phyloP scores from a whole-genome alignment of 2,329 filamentous ascomycete species.

The Purpureocillium takamizusanense region DNA sequence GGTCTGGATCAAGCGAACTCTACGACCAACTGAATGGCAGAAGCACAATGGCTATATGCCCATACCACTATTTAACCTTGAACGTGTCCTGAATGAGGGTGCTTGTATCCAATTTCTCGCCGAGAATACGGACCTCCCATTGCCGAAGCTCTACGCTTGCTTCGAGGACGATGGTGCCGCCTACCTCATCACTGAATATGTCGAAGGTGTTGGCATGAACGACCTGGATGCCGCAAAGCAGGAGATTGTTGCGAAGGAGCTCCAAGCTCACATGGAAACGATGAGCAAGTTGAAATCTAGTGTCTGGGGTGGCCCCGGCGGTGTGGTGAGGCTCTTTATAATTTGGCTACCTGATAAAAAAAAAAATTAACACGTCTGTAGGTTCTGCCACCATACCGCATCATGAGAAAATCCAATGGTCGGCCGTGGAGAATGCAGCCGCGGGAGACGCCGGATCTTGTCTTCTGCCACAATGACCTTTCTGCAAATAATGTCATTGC shows the following conservation, averaged over 20 bases:
- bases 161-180: constrained; percentile 10
- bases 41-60: constrained; percentile 3
- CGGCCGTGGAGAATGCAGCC: constrained; percentile 5
- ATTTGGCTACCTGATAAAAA: not conserved
- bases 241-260: constrained; percentile 2
- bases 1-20: constrained; percentile 8
- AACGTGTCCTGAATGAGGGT: constrained; percentile 9
- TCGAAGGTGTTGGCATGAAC: constrained; percentile 9
- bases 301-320: constrained; percentile 6
- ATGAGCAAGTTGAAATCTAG: constrained; percentile 4
- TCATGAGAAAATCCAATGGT: constrained; percentile 3
- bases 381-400: constrained; percentile 7
- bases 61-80: constrained; percentile 4
- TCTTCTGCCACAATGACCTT: constrained; percentile 4
- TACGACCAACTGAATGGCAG: constrained; percentile 9
- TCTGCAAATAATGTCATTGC: not conserved
- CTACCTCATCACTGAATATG: constrained; percentile 8
- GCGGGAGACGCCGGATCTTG: constrained; percentile 6
- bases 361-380: not conserved
- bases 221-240: constrained; percentile 2
- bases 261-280: constrained; percentile 3
- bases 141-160: constrained; percentile 8
- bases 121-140: constrained; percentile 8
- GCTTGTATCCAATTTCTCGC: constrained; percentile 6
- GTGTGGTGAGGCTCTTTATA: constrained; percentile 3